phyloP scores from a whole-genome alignment of 2,329 filamentous ascomycete species.

The Fusarium circinatum region DNA sequence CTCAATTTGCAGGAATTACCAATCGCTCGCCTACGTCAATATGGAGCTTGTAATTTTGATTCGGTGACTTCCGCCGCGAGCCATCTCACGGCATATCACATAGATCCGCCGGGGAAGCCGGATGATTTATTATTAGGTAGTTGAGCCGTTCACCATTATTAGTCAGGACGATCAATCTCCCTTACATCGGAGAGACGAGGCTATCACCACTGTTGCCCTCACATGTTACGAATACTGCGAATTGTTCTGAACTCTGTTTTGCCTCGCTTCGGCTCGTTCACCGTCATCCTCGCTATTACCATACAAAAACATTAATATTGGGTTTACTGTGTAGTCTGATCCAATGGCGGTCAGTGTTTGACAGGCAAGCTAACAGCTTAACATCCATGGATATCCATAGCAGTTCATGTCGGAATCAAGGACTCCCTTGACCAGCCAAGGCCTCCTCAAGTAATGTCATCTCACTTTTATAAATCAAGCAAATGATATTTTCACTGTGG shows the following conservation, averaged over 20 bases:
- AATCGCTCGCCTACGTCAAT: constrained; percentile 23
- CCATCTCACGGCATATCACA: constrained; percentile 14
- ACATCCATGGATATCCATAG: constrained; percentile 1
- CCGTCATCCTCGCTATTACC: not conserved
- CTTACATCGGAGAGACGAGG: constrained; percentile 21
- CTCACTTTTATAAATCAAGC: constrained; percentile 23
- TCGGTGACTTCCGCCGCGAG: constrained; percentile 10
- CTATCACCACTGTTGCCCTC: constrained; percentile 21
- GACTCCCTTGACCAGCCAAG: constrained; percentile 6
- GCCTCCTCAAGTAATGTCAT: constrained; percentile 21
- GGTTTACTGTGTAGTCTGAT: not conserved
- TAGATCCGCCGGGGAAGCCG: constrained; percentile 33
- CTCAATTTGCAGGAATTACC: constrained; percentile 28
- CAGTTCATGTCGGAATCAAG: constrained; percentile 1
- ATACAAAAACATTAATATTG: not conserved
- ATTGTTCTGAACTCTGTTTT: constrained; percentile 27
- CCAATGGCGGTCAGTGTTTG: constrained; percentile 19
- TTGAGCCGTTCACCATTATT: not conserved
- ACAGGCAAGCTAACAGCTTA: constrained; percentile 4
- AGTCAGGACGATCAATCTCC: constrained; percentile 12
- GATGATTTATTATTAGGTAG: constrained; percentile 9
- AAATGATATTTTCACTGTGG: constrained; percentile 10
- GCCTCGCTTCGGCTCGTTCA: not conserved
- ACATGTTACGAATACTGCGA: not conserved
- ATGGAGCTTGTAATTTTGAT: constrained; percentile 24